Conservation (phyloP, 2,329 filamentous ascomycete species). For the Alternaria sp. region DNA sequence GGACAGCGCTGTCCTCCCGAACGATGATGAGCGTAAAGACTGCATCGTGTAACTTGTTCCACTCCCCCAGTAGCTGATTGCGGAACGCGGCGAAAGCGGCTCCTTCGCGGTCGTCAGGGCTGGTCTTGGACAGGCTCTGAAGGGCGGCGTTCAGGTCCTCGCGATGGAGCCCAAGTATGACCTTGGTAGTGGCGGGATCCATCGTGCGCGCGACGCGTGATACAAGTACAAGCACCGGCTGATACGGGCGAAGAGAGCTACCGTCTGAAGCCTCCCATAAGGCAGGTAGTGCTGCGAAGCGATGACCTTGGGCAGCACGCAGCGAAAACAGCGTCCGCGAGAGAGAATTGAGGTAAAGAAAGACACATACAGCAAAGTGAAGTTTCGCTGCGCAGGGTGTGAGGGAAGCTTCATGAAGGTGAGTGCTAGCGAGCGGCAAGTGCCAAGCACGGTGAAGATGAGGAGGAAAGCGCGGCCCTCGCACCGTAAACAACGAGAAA, state of each 20-base stretch:
- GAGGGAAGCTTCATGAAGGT: not conserved
- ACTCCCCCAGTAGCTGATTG: not conserved
- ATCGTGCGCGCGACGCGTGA: not conserved
- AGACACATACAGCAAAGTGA: not conserved
- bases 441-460: not conserved
- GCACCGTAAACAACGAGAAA: not conserved
- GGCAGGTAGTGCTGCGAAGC: too few relatives aligned
- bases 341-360: not conserved
- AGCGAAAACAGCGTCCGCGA: not conserved
- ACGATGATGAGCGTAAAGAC: not conserved
- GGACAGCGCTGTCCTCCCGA: not conserved
- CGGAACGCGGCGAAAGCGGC: not conserved
- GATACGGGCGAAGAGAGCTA: too few relatives aligned
- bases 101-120: not conserved
- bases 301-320: not conserved
- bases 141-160: slow-evolving; percentile 17
- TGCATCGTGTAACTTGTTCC: not conserved
- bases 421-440: not conserved
- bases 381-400: too few relatives aligned
- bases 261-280: too few relatives aligned
- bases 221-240: not conserved
- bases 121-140: not conserved
- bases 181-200: slow-evolving; percentile 1
- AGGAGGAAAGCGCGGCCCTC: not conserved
- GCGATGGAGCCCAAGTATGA: slow-evolving; percentile 4